Evolutionary conservation across 2,329 filamentous ascomycete genomes (phyloP).

Genomic region (Calonectria ilicicola): DNA sequence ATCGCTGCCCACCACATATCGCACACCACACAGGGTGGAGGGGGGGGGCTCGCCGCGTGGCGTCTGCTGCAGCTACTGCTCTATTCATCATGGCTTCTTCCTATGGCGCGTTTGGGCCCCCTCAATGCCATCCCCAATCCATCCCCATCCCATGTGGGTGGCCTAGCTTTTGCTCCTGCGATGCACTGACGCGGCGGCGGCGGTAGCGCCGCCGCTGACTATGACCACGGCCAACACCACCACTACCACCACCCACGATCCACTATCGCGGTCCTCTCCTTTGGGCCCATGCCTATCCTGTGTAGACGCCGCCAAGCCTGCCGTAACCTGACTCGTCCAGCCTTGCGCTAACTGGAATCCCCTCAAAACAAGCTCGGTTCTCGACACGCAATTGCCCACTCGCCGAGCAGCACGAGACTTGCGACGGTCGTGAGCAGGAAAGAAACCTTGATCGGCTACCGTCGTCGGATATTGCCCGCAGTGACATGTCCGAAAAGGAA

Average conservation of each 20-base stretch:
- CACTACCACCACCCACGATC: not conserved
- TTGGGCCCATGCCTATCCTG: not conserved
- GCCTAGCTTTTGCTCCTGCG: slow-evolving; percentile 1
- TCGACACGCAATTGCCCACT: not conserved
- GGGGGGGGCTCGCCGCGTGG: not conserved
- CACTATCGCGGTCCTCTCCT: not conserved
- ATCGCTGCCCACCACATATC: not conserved
- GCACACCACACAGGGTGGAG: too few species aligned
- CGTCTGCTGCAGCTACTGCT: not conserved
- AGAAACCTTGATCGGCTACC: not conserved
- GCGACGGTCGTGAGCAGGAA: not conserved
- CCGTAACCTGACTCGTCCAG: not conserved
- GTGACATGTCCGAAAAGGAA: not conserved
- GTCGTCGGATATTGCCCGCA: not conserved
- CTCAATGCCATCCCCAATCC: not conserved
- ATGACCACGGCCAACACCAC: not conserved
- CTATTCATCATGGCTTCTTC: not conserved
- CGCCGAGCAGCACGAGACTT: not conserved
- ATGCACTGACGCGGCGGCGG: slow-evolving; percentile 21
- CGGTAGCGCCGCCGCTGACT: not conserved
- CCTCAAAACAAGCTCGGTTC: not conserved
- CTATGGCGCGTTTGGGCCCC: not conserved
- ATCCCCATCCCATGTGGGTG: too few species aligned
- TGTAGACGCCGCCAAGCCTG: not conserved
- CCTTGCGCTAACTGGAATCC: not conserved